Conservation (phyloP, 345 rosid genomes). For the Theobroma cacao region DNA sequence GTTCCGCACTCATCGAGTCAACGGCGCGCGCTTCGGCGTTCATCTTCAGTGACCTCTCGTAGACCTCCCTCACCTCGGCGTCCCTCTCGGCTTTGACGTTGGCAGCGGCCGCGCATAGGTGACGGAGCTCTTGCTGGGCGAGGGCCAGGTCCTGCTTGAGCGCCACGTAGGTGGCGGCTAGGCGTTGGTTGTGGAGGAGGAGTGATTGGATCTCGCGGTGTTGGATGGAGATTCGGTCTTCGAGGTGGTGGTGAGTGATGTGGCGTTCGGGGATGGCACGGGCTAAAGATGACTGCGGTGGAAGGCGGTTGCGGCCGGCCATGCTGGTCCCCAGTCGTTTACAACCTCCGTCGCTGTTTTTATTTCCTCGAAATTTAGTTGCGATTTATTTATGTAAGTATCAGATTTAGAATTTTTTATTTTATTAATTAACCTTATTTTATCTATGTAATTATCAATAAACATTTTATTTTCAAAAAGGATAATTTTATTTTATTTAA, state of each 20-base stretch:
- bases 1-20: slow-evolving; percentile 48
- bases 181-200: slow-evolving; percentile 59
- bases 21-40: slow-evolving; percentile 64
- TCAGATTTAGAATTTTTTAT: no score
- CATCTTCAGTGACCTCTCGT: slow-evolving; percentile 58
- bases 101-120: slow-evolving; percentile 40
- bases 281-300: not conserved
- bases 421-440: no score
- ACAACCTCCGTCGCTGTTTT: not conserved
- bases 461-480: no score
- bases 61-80: slow-evolving; percentile 60
- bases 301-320: slow-evolving; percentile 12
- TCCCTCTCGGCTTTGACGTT: slow-evolving; percentile 61
- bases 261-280: not conserved
- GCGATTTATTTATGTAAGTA: no score
- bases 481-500: no score
- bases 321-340: slow-evolving; percentile 2
- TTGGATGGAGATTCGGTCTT: slow-evolving; percentile 70
- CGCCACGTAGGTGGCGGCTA: slow-evolving; percentile 60
- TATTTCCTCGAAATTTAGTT: not conserved
- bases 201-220: slow-evolving; percentile 73
- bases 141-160: slow-evolving; percentile 62
- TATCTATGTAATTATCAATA: no score
- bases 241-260: slow-evolving; percentile 36
- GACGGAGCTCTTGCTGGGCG: slow-evolving; percentile 55